These are phyloP conservation scores for Pholiota molesta DNA, from an alignment of 768 basidiomycete genomes.

Conservation along the genomic window DNA sequence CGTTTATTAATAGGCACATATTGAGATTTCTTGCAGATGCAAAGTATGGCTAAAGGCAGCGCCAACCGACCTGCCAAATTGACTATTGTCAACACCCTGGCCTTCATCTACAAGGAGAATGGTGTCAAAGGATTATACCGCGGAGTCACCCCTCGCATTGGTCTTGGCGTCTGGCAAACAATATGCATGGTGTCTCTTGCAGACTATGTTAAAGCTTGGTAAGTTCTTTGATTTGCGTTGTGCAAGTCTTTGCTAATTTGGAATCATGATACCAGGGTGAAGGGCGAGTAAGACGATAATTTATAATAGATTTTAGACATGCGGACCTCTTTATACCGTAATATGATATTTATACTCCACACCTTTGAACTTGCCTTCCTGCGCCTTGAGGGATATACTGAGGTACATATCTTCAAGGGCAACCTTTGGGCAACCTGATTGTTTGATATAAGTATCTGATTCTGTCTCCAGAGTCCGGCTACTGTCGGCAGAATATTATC, in stretches of 20 bases:
- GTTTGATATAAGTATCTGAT: too few relatives aligned
- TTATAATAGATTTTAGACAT: slow-evolving; percentile 18
- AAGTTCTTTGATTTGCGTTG: slow-evolving; percentile 17
- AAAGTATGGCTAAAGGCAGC: slow-evolving; percentile 91
- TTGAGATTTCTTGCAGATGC: slow-evolving; percentile 72
- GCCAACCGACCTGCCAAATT: slow-evolving; percentile 88
- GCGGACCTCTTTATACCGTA: slow-evolving; percentile 26
- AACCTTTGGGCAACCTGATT: too few relatives aligned
- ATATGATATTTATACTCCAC: slow-evolving; percentile 23
- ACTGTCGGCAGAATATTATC: slow-evolving; percentile 14
- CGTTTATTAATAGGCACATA: not conserved
- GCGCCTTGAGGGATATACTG: not conserved
- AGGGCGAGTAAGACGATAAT: slow-evolving; percentile 37
- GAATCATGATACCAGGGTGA: slow-evolving; percentile 47
- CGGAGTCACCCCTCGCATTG: slow-evolving; percentile 96
- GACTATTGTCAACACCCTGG: slow-evolving; percentile 88
- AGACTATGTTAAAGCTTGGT: slow-evolving; percentile 93
- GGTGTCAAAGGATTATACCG: slow-evolving; percentile 96
- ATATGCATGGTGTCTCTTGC: slow-evolving; percentile 99
- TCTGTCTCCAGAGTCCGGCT: too few relatives aligned
- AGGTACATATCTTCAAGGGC: not conserved
- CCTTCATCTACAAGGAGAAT: slow-evolving; percentile 96
- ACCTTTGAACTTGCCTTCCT: not conserved
- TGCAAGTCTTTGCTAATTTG: slow-evolving; percentile 10
- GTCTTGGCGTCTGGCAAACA: slow-evolving; percentile 95